Evolutionary conservation across 495 filamentous ascomycete genomes (phyloP), one percentile per base, ranked within the genome.

Genomic region (Durotheca rogersii): DNA sequence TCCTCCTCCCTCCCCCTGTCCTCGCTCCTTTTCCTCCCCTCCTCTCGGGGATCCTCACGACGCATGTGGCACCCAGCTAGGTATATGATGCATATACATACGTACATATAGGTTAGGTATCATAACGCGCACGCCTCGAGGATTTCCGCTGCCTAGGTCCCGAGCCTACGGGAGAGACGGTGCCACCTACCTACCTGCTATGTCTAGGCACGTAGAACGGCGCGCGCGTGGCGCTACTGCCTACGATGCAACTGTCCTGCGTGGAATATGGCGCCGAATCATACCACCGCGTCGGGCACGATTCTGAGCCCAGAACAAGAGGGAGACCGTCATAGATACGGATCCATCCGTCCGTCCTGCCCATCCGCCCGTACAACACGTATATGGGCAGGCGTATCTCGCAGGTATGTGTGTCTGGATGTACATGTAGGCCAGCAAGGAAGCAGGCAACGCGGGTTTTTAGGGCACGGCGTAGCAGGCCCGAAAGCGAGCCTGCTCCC

Each of bases 241-340:
- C 39, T 59, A 40, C 18, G 34, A 54, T 59, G 56, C 36, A 59
- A 59, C 50, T 30, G 36, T 34, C 46, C 45, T 51, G 50, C 56
- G 50, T 54, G 50, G 46, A 45, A 50, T 47, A 36, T 47, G 32
- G 34, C 19, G 5, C 25, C 45, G 21, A 21, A 51, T 53, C 50
- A 59, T 40, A 50, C 50, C 46, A 59, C 36, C 36, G n/a, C n/a
- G n/a, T n/a, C 17, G 9, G 4, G 23, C 33, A 2, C 6, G 23
- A 32, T 4, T 19, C 25, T 19, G 19, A 35, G 29, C 23, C 23
- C 6, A 40, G 38, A 15, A 27, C 9, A 27, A 9, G 4, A 27
- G 4, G 9, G 9, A 9, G 4, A 4, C 9, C 4, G 36, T 15
- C 12, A 33, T 29, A 41, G 38, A 35, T 41, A 29, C 41, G 23